Evolutionary conservation across 2,329 filamentous ascomycete species (phyloP).

Genomic region (Penicillium griseofulvum): DNA sequence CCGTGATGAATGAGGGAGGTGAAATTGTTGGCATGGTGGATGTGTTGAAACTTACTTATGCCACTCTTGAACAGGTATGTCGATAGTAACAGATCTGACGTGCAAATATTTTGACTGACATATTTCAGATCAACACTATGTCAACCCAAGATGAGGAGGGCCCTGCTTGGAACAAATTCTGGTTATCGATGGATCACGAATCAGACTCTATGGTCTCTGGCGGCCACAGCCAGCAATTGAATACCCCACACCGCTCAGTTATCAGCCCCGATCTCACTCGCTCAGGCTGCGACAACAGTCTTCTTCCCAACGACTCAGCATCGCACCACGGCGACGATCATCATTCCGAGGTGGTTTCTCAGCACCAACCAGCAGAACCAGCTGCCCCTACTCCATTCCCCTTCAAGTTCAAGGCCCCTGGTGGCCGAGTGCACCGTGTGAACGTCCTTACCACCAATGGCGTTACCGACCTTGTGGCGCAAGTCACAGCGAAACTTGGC

Average conservation of each 20-base stretch:
- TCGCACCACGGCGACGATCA: slow-evolving; percentile 86
- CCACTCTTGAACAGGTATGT: slow-evolving; percentile 86
- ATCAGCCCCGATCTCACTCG: slow-evolving; percentile 70
- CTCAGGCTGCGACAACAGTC: slow-evolving; percentile 66
- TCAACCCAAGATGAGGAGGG: slow-evolving; percentile 83
- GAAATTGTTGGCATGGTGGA: slow-evolving; percentile 99
- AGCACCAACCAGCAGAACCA: slow-evolving; percentile 54
- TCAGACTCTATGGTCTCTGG: slow-evolving; percentile 96
- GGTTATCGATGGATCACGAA: slow-evolving; percentile 91
- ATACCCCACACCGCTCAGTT: slow-evolving; percentile 68
- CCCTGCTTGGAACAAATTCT: slow-evolving; percentile 99
- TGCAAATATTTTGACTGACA: not conserved
- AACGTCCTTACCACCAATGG: slow-evolving; percentile 80
- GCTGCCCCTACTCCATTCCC: slow-evolving; percentile 76
- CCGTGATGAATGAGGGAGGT: slow-evolving; percentile 94
- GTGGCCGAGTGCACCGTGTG: slow-evolving; percentile 86
- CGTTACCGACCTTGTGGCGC: slow-evolving; percentile 72
- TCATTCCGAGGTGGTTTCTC: slow-evolving; percentile 66
- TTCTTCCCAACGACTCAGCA: slow-evolving; percentile 89
- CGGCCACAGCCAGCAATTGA: slow-evolving; percentile 71
- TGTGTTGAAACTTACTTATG: slow-evolving; percentile 96
- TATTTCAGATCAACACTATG: slow-evolving; percentile 81
- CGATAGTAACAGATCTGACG: not conserved
- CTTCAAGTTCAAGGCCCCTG: slow-evolving; percentile 99
- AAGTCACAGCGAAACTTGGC: slow-evolving; percentile 81